These are phyloP conservation scores for Betula pendula DNA, from an alignment of 306 rosid species.

Conservation along the genomic window DNA sequence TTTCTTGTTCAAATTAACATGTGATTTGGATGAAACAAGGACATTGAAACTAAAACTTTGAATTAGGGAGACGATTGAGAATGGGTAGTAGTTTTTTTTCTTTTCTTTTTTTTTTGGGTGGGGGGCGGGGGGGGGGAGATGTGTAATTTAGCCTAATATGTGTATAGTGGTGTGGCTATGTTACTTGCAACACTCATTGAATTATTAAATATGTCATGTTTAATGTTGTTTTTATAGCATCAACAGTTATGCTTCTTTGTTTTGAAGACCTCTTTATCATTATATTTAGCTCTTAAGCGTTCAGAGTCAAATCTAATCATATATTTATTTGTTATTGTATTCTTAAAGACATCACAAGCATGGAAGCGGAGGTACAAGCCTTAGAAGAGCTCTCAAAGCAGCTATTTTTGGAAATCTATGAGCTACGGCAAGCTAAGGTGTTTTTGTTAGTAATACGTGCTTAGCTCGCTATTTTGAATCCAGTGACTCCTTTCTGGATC, in stretches of 20 bases:
- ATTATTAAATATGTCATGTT: not conserved
- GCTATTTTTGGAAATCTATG: conserved; percentile 92
- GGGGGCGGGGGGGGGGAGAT: too few relatives aligned
- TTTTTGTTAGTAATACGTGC: conserved; percentile 18
- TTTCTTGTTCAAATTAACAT: too few relatives aligned
- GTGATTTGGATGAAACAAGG: too few relatives aligned
- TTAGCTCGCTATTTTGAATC: conserved; percentile 13
- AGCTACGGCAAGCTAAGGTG: conserved; percentile 97
- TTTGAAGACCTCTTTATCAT: not conserved
- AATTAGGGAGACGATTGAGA: too few relatives aligned
- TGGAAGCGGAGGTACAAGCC: conserved; percentile 92
- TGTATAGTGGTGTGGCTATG: not conserved
- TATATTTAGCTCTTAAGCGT: not conserved
- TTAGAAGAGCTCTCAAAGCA: conserved; percentile 97
- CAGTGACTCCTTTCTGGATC: not conserved
- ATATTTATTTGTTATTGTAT: conserved; percentile 18
- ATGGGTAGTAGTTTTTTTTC: too few relatives aligned
- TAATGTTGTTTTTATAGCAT: not conserved
- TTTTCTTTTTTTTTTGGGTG: too few relatives aligned
- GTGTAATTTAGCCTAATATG: not conserved
- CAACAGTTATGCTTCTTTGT: conserved; percentile 6
- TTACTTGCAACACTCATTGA: not conserved
- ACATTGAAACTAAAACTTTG: too few relatives aligned
- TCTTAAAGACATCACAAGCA: conserved; percentile 67
- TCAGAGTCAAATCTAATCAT: not conserved